Percentiles rank a stretch among this genome's conserved stretches.
Evolutionary conservation across 73 alveolate species (phyloP).

Genomic region (Symbiodinium natans): DNA sequence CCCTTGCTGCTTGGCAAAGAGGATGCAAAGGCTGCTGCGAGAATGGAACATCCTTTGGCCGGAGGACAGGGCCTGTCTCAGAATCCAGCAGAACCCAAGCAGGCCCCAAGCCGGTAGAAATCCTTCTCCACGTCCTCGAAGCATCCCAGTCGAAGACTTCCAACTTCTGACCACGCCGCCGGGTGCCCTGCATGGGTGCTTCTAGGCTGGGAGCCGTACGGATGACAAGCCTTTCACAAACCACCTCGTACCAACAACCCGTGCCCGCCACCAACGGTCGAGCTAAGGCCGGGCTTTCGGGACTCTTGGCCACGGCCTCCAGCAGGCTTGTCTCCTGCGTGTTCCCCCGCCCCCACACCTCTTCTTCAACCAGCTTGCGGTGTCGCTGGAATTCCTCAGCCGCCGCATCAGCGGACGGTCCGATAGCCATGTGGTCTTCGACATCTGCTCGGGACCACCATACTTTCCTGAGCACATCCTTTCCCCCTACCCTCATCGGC

Average conservation of each 20-base stretch:
- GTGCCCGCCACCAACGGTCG: conserved; percentile 14
- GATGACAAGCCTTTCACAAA: conserved; percentile 43
- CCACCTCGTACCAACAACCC: conserved; percentile 30
- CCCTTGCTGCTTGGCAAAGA: conserved; percentile 73
- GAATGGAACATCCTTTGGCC: conserved; percentile 39
- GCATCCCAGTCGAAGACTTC: conserved; percentile 69
- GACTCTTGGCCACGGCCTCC: background rate
- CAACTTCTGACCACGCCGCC: conserved; percentile 60
- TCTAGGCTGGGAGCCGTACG: conserved; percentile 54
- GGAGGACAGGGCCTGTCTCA: background rate
- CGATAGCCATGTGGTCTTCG: background rate
- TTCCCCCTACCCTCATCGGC: background rate
- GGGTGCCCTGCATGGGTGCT: conserved; percentile 91
- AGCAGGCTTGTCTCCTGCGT: no score
- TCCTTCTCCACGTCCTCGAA: conserved; percentile 48
- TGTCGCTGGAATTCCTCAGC: background rate
- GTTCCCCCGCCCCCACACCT: background rate
- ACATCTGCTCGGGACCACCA: background rate
- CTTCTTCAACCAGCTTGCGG: background rate
- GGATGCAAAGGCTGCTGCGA: conserved; percentile 47
- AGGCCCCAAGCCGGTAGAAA: conserved; percentile 8
- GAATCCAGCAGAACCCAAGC: conserved; percentile 63
- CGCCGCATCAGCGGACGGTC: background rate
- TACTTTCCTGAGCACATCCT: background rate
- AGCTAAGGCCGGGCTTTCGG: background rate